phyloP scores from a whole-genome alignment of 2,329 filamentous ascomycete genomes.

The Venturia asperata region DNA sequence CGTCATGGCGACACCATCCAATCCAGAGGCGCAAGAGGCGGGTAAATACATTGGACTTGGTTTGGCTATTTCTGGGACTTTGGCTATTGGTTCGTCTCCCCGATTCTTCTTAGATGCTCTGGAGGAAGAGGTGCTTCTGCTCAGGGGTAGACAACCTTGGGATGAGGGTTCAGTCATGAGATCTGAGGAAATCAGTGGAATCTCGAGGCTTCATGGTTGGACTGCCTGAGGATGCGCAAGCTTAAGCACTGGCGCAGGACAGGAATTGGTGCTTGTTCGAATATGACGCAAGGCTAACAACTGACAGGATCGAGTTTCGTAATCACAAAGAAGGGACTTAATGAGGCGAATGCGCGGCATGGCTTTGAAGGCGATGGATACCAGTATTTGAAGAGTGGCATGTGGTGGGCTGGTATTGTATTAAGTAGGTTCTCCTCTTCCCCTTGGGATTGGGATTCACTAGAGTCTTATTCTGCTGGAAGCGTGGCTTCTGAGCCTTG shows the following conservation, averaged over 20 bases:
- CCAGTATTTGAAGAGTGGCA: slow-evolving; percentile 85
- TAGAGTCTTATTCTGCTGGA: not conserved
- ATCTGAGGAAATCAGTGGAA: not conserved
- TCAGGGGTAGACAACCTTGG: not conserved
- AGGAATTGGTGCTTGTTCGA: not conserved
- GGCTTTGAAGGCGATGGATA: slow-evolving; percentile 97
- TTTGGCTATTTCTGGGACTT: slow-evolving; percentile 35
- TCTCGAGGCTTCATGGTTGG: not conserved
- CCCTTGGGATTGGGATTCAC: not conserved
- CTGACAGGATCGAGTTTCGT: slow-evolving; percentile 83
- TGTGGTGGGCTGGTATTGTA: slow-evolving; percentile 93
- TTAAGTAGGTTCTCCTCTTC: slow-evolving; percentile 56
- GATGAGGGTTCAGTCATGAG: not conserved
- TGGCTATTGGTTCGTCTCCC: slow-evolving; percentile 32
- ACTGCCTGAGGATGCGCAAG: not conserved
- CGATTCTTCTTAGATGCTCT: not conserved
- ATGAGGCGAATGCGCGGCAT: slow-evolving; percentile 82
- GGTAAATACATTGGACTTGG: slow-evolving; percentile 38
- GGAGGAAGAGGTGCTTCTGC: not conserved
- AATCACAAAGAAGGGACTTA: slow-evolving; percentile 96
- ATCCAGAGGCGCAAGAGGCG: slow-evolving; percentile 25
- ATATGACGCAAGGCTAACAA: not conserved
- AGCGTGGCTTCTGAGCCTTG: not conserved
- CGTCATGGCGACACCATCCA: slow-evolving; percentile 23
- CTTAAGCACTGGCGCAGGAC: not conserved